Conservation (phyloP, 768 basidiomycete species). For the Leucosporidium creatinivorum region DNA sequence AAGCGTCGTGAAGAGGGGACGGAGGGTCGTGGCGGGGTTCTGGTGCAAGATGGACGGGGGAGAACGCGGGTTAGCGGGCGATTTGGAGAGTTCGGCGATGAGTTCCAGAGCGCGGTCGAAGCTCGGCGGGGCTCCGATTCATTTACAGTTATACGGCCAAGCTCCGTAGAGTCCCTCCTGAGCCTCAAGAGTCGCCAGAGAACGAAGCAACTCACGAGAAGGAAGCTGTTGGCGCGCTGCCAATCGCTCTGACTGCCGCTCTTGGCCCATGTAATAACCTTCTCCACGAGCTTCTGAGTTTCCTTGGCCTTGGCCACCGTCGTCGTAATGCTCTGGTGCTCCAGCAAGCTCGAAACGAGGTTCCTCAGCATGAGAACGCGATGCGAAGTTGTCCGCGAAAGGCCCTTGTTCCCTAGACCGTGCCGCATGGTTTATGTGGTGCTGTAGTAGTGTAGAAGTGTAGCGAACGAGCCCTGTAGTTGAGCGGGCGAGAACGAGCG, state of each 20-base stretch:
- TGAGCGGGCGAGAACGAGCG: neutral
- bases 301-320: constrained; percentile 93
- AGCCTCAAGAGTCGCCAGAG: too few relatives aligned
- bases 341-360: constrained; percentile 83
- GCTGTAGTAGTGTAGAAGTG: too few relatives aligned
- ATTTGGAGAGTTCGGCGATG: constrained; percentile 1
- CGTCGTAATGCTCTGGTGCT: constrained; percentile 93
- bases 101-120: too few relatives aligned
- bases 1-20: constrained; percentile 76
- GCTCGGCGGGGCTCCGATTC: too few relatives aligned
- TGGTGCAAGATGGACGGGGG: constrained; percentile 1
- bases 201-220: constrained; percentile 51
- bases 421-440: constrained; percentile 38
- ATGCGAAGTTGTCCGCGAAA: constrained; percentile 70
- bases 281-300: constrained; percentile 82
- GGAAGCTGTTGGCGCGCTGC: constrained; percentile 65
- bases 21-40: constrained; percentile 56
- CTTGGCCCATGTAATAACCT: constrained; percentile 92
- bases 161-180: too few relatives aligned
- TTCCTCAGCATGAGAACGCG: constrained; percentile 89
- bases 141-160: too few relatives aligned
- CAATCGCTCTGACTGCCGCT: constrained; percentile 57
- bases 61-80: neutral
- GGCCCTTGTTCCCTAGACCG: neutral
- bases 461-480: too few relatives aligned